Conservation (phyloP, 2,329 filamentous ascomycete genomes). For the Cyanodermella asteris region DNA sequence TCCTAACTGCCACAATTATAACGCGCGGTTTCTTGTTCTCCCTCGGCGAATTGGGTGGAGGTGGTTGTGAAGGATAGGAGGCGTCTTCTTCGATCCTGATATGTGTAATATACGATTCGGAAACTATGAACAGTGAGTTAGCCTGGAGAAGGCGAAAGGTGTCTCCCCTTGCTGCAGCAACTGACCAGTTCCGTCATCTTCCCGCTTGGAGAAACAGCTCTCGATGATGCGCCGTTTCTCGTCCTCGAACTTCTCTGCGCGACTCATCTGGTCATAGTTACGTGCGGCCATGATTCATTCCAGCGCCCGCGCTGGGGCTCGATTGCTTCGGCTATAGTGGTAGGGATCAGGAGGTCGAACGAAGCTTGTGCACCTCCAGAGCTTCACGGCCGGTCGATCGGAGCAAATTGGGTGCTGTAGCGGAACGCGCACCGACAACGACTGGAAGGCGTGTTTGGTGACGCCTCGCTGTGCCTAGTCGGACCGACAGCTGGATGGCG, state of each 20-base stretch:
- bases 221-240: conserved; percentile 89
- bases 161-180: conserved; percentile 12
- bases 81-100: conserved; percentile 79
- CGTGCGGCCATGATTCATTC: neutral
- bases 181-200: conserved; percentile 67
- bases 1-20: conserved; percentile 82
- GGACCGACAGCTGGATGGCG: too few relatives aligned
- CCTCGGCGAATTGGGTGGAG: conserved; percentile 53
- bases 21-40: conserved; percentile 70
- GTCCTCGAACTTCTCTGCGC: conserved; percentile 80
- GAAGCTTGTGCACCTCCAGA: too few relatives aligned
- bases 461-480: too few relatives aligned
- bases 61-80: conserved; percentile 58
- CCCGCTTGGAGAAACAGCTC: conserved; percentile 81
- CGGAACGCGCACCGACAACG: too few relatives aligned
- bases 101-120: conserved; percentile 95
- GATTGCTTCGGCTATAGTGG: too few relatives aligned
- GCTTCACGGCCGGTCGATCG: too few relatives aligned
- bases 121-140: conserved; percentile 27
- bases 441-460: too few relatives aligned
- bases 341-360: conserved; percentile 6
- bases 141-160: conserved; percentile 1
- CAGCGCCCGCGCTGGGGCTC: conserved; percentile 4
- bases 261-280: conserved; percentile 15
- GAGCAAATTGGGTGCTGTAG: too few relatives aligned